Evolutionary conservation across 2,329 filamentous ascomycete species (phyloP), one percentile per base, ranked within the genome.

Genomic region (Monilinia aucupariae): DNA sequence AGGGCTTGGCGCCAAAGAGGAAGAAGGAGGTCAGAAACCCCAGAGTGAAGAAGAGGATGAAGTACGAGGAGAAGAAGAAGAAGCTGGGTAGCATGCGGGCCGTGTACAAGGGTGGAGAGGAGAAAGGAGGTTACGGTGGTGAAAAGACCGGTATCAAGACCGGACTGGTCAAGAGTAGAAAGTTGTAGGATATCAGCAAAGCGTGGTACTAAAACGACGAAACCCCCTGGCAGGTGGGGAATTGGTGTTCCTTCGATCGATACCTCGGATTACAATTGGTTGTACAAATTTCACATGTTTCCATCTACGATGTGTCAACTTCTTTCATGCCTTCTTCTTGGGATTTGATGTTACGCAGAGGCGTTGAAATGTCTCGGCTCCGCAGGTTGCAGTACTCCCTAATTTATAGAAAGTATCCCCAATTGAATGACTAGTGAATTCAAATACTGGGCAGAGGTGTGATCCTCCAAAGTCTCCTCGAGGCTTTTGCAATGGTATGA

Each of bases 11-110:
- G 64, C 91, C 92, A 53, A 88, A 89, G 76, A 83, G 93, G 67
- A 96, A 89, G 82, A 97, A 99, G 85, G 92, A 96, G 71, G 89
- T 92, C 64, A 82, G 93, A 67, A 99, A 99, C 78, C 92, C 94
- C 43, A 83, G 94, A 75, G 93, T 97, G 68, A 99, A 97, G 88
- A 97, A 97, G 88, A 86, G 91, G 77, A 91, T 91, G 85, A 92
- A 91, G 85, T 99, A 86, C 76, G 92, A 96, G 74, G 89, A 92
- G 76, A 97, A 96, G 83, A 89, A 93, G 84, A 97, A 97, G 90
- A 97, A 97, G 82, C 78, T 97, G 73, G 86, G 85, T 72, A 93
- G 89, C 74, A 90, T 92, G 80, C 91, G 89, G 79, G 84, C 90
- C 10, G 81, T 91, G 17, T 97, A 92, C 79, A 91, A 92, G 77